Evolutionary conservation across 148 eudicot genomes (phyloP).

Genomic region (Camellia lanceoleosa): DNA sequence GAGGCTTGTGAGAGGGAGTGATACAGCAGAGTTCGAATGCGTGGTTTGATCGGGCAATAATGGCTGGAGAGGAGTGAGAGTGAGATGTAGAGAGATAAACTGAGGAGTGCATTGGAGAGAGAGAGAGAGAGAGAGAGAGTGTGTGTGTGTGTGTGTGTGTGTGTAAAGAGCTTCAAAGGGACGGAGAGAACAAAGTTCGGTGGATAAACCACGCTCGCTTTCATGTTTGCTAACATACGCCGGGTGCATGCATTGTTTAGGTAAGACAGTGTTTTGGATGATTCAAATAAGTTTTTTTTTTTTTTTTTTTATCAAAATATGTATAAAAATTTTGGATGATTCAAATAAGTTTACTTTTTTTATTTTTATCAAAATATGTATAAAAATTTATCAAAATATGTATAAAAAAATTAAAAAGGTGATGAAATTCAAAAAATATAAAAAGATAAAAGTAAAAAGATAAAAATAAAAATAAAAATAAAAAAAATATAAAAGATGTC

Average conservation of each 20-base stretch:
- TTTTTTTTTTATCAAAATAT: too few species aligned
- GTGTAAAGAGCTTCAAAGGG: background rate
- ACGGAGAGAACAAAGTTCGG: background rate
- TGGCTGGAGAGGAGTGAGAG: background rate
- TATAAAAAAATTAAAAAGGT: too few species aligned
- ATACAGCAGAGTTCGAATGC: background rate
- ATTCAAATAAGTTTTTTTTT: too few species aligned
- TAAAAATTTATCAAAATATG: too few species aligned
- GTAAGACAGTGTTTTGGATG: too few species aligned
- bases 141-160: background rate
- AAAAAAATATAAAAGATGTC: too few species aligned
- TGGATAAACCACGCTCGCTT: background rate
- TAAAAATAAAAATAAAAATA: too few species aligned
- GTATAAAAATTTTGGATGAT: too few species aligned
- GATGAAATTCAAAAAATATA: too few species aligned
- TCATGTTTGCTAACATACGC: background rate
- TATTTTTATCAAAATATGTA: too few species aligned
- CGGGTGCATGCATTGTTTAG: background rate
- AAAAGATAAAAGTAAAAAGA: too few species aligned
- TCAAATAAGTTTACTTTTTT: too few species aligned
- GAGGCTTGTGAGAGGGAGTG: background rate
- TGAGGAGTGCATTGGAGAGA: background rate
- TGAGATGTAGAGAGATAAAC: background rate
- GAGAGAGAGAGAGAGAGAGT: background rate
- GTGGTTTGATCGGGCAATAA: constrained; percentile 1